Percentiles rank a stretch among this genome's conserved stretches.
These are phyloP conservation scores for Phanerodontia chrysosporium DNA, from an alignment of 768 basidiomycete genomes.

Conservation along the genomic window DNA sequence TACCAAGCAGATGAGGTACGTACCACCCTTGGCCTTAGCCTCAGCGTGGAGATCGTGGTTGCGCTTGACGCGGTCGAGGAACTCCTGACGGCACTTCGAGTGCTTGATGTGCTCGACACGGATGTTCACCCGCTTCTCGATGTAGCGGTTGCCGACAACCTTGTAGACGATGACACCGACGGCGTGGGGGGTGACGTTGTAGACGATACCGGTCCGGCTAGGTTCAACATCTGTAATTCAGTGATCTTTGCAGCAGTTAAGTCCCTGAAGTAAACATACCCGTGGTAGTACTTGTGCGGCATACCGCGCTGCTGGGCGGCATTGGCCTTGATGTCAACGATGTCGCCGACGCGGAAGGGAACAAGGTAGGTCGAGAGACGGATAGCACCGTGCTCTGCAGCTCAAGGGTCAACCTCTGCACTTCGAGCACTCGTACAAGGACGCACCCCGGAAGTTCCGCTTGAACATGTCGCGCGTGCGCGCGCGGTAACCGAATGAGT, in stretches of 20 bases:
- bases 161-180: slow-evolving; percentile 98
- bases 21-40: slow-evolving; percentile 82
- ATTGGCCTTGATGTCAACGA: slow-evolving; percentile 99
- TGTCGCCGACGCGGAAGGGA: slow-evolving; percentile 93
- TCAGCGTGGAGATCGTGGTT: slow-evolving; percentile 94
- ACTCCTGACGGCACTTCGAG: slow-evolving; percentile 98
- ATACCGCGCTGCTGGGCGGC: slow-evolving; percentile 99
- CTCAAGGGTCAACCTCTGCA: not conserved
- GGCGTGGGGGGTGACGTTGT: slow-evolving; percentile 93
- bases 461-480: slow-evolving; percentile 99
- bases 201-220: slow-evolving; percentile 96
- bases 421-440: slow-evolving; percentile 1
- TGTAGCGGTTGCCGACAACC: slow-evolving; percentile 96
- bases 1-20: not conserved
- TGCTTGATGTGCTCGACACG: slow-evolving; percentile 98
- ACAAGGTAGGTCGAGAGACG: slow-evolving; percentile 91
- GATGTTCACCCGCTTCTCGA: slow-evolving; percentile 99
- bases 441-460: slow-evolving; percentile 91
- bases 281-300: slow-evolving; percentile 99
- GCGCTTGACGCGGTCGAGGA: slow-evolving; percentile 96
- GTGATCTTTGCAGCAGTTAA: not conserved
- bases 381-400: slow-evolving; percentile 80
- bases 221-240: not conserved
- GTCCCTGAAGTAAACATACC: slow-evolving; percentile 48
- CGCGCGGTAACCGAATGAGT: slow-evolving; percentile 99